Base-by-base conservation (phyloP, 2,329 filamentous ascomycete species). In the Fusarium nurragi region DNA sequence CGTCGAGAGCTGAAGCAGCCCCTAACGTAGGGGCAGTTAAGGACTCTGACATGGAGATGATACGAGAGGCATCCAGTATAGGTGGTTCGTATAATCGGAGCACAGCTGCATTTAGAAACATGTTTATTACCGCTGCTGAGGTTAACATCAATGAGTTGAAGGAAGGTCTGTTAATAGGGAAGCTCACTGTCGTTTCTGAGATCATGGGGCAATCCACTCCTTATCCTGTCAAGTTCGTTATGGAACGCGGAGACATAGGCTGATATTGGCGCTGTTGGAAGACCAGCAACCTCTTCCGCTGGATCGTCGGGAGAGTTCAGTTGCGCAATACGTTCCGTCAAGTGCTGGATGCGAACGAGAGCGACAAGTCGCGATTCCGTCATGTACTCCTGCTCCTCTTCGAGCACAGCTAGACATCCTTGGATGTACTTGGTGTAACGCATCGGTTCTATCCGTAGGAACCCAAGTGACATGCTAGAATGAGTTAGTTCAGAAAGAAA, bases 391-490 rank as follows among this genome's bases (percentile, higher is more conserved):
- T 66, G 66, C 0, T 73, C 70, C 1, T 77, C 70, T 21, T 84
- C 77, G 0, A 88, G 71, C 4, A 81, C 75, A 4, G 73, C 73
- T 6, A 86, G 69, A 47, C 84, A 86, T 49, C 83, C 79, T 12
- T 84, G 79, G 2, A 85, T 76, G 52, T 87, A 86, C 6, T 76
- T 75, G 0, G 83, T 83, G 48, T 82, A 87, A n/a, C 77, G 79
- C 73, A 84, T 77, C 0, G 83, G 74, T 14, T 86, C 81, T 6
- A 81, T 77, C 64, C 79, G 76, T 46, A 80, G 71, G 62, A 83
- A 79, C 2, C 77, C 77, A 3, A 80, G 71, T 0, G 80, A 75
- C 25, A 81, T 72, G 0, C 81, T 82, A n/a, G 18, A n/a, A 34
- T 0, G 12, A 3, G 12, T 74, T 13, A 73, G 44, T 4, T 14